These are phyloP conservation scores for Jackrogersella multiformis DNA, from an alignment of 495 filamentous ascomycete species.

Conservation along the genomic window DNA sequence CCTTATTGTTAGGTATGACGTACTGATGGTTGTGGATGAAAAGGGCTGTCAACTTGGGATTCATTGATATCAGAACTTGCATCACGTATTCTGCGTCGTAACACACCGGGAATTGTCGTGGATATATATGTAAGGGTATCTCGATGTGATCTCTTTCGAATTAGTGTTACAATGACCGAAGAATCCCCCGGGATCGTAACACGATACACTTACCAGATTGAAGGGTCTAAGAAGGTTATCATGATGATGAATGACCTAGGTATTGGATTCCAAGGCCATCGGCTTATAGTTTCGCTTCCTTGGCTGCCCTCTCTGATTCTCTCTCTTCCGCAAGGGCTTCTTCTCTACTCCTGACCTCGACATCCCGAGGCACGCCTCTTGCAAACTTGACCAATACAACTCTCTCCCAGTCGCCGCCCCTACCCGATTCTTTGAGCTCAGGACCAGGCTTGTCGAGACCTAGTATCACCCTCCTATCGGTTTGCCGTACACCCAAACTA, in stretches of 20 bases:
- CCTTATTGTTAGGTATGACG: too few relatives aligned
- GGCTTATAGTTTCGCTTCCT: slow-evolving; percentile 37
- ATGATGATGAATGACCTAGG: not conserved
- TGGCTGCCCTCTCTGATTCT: slow-evolving; percentile 18
- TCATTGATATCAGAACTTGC: not conserved
- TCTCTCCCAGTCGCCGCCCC: slow-evolving; percentile 75
- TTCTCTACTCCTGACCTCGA: slow-evolving; percentile 63
- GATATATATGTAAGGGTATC: not conserved
- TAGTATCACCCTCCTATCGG: slow-evolving; percentile 69
- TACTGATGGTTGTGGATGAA: too few relatives aligned
- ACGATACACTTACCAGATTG: not conserved
- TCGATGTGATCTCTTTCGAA: not conserved
- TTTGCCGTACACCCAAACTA: slow-evolving; percentile 61
- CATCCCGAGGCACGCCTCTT: slow-evolving; percentile 63
- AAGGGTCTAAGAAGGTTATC: not conserved
- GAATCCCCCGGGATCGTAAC: not conserved
- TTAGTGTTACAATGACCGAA: not conserved
- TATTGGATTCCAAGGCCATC: too few relatives aligned
- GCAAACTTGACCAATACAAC: slow-evolving; percentile 75
- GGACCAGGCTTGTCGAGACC: slow-evolving; percentile 74
- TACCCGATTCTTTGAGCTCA: slow-evolving; percentile 69
- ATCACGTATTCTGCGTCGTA: not conserved
- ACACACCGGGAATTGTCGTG: not conserved
- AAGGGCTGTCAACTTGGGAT: not conserved
- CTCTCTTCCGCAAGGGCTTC: slow-evolving; percentile 58